Conservation (phyloP, 164 flowering plant genomes). For the Aristolochia californica region DNA sequence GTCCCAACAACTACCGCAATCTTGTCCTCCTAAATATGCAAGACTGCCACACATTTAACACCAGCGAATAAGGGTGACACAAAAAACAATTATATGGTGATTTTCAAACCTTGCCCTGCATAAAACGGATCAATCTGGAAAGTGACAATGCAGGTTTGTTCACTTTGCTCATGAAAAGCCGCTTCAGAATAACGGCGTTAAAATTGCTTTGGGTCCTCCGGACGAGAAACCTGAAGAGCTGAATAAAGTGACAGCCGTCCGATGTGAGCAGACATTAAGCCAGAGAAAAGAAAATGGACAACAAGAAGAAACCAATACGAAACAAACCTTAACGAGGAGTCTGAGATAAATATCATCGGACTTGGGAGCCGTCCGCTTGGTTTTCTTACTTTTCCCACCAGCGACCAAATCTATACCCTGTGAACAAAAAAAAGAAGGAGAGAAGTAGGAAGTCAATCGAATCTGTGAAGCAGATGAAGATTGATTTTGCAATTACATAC, state of each 20-base stretch:
- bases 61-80: too few relatives aligned
- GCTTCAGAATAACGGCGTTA: constrained; percentile 50
- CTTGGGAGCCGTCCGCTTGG: constrained; percentile 45
- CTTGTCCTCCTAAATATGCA: constrained; percentile 31
- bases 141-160: constrained; percentile 51
- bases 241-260: background rate
- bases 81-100: too few relatives aligned
- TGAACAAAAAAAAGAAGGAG: background rate
- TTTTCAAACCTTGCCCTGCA: constrained; percentile 39
- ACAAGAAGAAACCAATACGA: background rate
- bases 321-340: constrained; percentile 47
- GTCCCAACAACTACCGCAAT: constrained; percentile 52
- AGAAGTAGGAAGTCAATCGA: background rate
- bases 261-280: background rate
- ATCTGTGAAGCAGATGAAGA: too few relatives aligned
- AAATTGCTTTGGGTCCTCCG: constrained; percentile 52
- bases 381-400: constrained; percentile 50
- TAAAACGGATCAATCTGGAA: constrained; percentile 33
- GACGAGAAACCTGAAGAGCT: constrained; percentile 54
- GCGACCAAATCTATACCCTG: constrained; percentile 57
- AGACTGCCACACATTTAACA: background rate
- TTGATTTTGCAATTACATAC: too few relatives aligned
- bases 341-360: constrained; percentile 51
- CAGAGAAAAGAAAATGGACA: background rate
- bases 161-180: constrained; percentile 56